Evolutionary conservation across 2,329 filamentous ascomycete genomes (phyloP).

Genomic region (Fusarium pseudoanthophilum): DNA sequence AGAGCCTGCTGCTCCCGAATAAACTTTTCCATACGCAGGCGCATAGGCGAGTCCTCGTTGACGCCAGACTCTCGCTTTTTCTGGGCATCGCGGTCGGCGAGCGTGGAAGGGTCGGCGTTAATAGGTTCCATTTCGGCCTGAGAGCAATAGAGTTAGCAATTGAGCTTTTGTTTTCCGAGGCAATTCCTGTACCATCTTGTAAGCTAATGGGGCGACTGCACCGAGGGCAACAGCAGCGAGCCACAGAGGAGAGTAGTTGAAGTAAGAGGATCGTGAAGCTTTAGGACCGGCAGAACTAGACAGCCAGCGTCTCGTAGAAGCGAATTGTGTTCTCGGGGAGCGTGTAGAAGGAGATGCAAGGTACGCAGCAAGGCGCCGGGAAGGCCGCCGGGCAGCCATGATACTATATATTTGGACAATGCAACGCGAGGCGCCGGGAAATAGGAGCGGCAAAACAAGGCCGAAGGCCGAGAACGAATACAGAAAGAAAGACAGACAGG

Average conservation of each 20-base stretch:
- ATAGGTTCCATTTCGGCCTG: slow-evolving; percentile 57
- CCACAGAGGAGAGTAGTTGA: slow-evolving; percentile 41
- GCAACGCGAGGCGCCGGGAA: slow-evolving; percentile 19
- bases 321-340: slow-evolving; percentile 44
- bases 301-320: slow-evolving; percentile 39
- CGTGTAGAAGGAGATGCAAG: slow-evolving; percentile 42
- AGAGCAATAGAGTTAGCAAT: slow-evolving; percentile 25
- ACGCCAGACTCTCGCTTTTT: slow-evolving; percentile 77
- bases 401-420: slow-evolving; percentile 35
- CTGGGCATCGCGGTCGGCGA: slow-evolving; percentile 86
- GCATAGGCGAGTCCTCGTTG: slow-evolving; percentile 87
- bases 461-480: slow-evolving; percentile 16
- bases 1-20: slow-evolving; percentile 92
- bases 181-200: slow-evolving; percentile 64
- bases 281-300: slow-evolving; percentile 40
- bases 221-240: slow-evolving; percentile 58
- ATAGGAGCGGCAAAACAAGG: slow-evolving; percentile 2
- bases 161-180: not conserved
- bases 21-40: slow-evolving; percentile 95
- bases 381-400: slow-evolving; percentile 49
- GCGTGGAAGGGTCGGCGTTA: slow-evolving; percentile 71
- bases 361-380: slow-evolving; percentile 47
- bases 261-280: slow-evolving; percentile 33
- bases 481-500: slow-evolving; percentile 23
- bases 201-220: slow-evolving; percentile 63